Evolutionary conservation across 176 grass and related monocot genomes (phyloP), one percentile per base, ranked within the genome.

Genomic region (Musa troglodytarum): DNA sequence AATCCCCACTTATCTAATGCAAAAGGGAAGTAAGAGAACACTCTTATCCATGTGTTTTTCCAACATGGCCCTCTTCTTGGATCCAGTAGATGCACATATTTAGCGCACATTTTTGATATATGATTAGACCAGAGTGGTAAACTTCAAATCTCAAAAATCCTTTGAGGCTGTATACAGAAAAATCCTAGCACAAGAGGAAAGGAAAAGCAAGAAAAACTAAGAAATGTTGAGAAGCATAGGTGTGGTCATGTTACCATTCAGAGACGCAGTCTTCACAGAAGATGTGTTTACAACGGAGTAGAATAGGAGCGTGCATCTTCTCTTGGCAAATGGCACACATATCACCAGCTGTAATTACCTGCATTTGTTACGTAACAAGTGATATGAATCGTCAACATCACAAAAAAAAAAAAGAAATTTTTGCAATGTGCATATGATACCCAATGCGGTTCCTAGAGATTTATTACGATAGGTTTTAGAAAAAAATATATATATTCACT

Each of bases 311-410:
- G 0, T 64, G 62, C 20, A 64, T 64, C 62, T 64, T 64, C 62
- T 64, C 62, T 64, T 64, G 62, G 62, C 62, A 64, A 64, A 64
- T 64, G 62, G 62, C 62, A 64, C 62, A 64, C n/a, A 64, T n/a
- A 64, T 64, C 62, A 23, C 62, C 62, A 24, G 62, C 62, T 23
- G 62, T 21, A 23, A 64, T 21, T 24, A 64, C 62, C 62, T 64
- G 62, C 62, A 25, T 22, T 22, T 23, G 11, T 64, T 11, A 7
- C 8, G 1, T 62, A 20, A 22, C 11, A 64, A 24, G 8, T 64
- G 6, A 23, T 24, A 34, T 64, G 20, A 22, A 24, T 64, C n/a
- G 12, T 11, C 62, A 64, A 11, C 29, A 34, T 34, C 29, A 9
- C 21, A 24, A 11, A 64, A 21, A 10, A 24, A 24, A 23, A 10